These are phyloP conservation scores for Botrytis pseudocinerea DNA, from an alignment of 2,329 filamentous ascomycete species.

Conservation along the genomic window DNA sequence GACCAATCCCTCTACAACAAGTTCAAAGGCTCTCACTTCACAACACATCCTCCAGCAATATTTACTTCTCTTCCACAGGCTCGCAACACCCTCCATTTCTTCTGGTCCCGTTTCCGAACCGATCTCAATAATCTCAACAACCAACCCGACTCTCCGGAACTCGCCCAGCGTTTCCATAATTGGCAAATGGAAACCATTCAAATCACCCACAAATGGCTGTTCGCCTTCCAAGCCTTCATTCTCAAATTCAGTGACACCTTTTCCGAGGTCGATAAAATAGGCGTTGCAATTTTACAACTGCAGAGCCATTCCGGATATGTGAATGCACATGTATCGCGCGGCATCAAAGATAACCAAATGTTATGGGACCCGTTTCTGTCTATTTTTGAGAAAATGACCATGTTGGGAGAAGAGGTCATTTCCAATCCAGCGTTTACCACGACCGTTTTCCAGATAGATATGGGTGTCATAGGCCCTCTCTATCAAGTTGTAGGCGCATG, in stretches of 20 bases:
- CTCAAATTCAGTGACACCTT: slow-evolving; percentile 47
- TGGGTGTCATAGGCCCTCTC: slow-evolving; percentile 60
- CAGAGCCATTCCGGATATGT: slow-evolving; percentile 49
- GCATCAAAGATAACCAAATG: slow-evolving; percentile 41
- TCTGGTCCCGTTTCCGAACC: slow-evolving; percentile 42
- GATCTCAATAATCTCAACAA: slow-evolving; percentile 40
- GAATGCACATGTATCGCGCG: background rate
- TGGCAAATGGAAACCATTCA: slow-evolving; percentile 45
- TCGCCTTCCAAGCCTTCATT: slow-evolving; percentile 57
- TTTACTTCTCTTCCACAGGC: slow-evolving; percentile 55
- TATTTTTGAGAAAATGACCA: slow-evolving; percentile 56
- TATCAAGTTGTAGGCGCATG: slow-evolving; percentile 65
- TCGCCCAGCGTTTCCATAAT: slow-evolving; percentile 37
- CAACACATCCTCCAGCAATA: background rate
- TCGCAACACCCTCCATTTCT: slow-evolving; percentile 55
- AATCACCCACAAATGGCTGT: slow-evolving; percentile 54
- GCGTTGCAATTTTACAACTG: slow-evolving; percentile 60
- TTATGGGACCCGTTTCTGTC: slow-evolving; percentile 55
- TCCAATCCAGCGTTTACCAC: background rate
- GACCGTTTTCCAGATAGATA: slow-evolving; percentile 8
- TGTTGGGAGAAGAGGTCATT: slow-evolving; percentile 45
- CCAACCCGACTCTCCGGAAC: slow-evolving; percentile 46
- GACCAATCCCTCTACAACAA: slow-evolving; percentile 14
- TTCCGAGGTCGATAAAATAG: slow-evolving; percentile 53
- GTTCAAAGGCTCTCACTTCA: background rate